phyloP scores from a whole-genome alignment of 2,329 filamentous ascomycete genomes.

The Tolypocladium guangdongense region DNA sequence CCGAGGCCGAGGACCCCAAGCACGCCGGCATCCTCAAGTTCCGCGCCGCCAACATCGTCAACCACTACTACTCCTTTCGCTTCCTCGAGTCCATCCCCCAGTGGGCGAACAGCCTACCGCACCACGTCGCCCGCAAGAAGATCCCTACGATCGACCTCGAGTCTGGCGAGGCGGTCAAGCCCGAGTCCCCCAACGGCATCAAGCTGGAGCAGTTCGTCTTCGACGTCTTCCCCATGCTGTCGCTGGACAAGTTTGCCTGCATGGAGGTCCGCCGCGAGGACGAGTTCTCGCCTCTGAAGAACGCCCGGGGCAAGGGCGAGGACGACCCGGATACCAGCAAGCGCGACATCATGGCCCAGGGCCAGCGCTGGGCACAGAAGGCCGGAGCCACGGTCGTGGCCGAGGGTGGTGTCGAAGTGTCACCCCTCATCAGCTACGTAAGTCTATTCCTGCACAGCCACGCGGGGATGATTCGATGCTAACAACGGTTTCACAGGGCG shows the following conservation, averaged over 20 bases:
- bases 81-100: conserved; percentile 86
- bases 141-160: conserved; percentile 74
- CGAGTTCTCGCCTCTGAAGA: conserved; percentile 97
- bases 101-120: conserved; percentile 78
- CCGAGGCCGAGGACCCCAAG: conserved; percentile 76
- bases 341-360: conserved; percentile 81
- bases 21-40: conserved; percentile 80
- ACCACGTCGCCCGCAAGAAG: conserved; percentile 98
- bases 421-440: conserved; percentile 91
- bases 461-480: background rate
- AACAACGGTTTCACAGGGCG: conserved; percentile 31
- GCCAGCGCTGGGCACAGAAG: conserved; percentile 71
- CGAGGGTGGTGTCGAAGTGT: conserved; percentile 72
- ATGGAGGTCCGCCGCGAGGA: conserved; percentile 95
- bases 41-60: conserved; percentile 97
- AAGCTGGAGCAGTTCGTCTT: conserved; percentile 99
- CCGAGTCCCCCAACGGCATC: conserved; percentile 91
- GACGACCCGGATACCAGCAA: conserved; percentile 93
- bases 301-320: conserved; percentile 70
- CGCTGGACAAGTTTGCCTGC: conserved; percentile 82
- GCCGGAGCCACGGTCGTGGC: conserved; percentile 67
- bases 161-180: conserved; percentile 73
- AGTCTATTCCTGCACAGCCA: conserved; percentile 30
- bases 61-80: conserved; percentile 96
- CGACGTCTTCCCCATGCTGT: conserved; percentile 86